These are phyloP conservation scores for Crithidia bombi DNA, from an alignment of 208 protist species.

Conservation along the genomic window DNA sequence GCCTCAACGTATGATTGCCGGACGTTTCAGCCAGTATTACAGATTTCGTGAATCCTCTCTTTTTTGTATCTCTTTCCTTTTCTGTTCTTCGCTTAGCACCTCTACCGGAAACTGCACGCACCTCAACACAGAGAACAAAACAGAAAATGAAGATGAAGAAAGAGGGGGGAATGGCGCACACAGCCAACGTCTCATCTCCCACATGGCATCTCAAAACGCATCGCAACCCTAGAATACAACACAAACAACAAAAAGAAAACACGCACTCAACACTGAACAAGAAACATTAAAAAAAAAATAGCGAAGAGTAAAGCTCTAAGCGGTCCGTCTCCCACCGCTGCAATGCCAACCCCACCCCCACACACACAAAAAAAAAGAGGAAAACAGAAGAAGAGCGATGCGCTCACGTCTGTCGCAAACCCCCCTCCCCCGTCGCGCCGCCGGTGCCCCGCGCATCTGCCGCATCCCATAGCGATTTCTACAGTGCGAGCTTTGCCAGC, in stretches of 20 bases:
- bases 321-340: no score
- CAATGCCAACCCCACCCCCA: background rate
- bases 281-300: background rate
- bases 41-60: no score
- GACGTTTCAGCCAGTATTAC: no score
- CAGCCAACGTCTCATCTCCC: background rate
- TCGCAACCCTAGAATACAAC: background rate
- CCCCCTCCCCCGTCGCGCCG: background rate
- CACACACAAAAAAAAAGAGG: background rate
- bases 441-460: background rate
- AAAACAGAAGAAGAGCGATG: background rate
- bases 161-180: background rate
- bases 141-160: background rate
- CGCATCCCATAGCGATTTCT: background rate
- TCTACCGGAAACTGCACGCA: no score
- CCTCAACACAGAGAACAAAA: no score
- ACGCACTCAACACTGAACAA: background rate
- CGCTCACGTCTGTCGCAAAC: background rate
- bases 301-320: background rate
- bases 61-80: no score
- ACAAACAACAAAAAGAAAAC: background rate
- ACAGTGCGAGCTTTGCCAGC: slow-evolving; percentile 39
- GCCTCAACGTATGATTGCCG: no score
- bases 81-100: no score
- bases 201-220: background rate